Evolutionary conservation across 2,329 filamentous ascomycete genomes (phyloP).

Genomic region (Pestalotiopsis sp.): DNA sequence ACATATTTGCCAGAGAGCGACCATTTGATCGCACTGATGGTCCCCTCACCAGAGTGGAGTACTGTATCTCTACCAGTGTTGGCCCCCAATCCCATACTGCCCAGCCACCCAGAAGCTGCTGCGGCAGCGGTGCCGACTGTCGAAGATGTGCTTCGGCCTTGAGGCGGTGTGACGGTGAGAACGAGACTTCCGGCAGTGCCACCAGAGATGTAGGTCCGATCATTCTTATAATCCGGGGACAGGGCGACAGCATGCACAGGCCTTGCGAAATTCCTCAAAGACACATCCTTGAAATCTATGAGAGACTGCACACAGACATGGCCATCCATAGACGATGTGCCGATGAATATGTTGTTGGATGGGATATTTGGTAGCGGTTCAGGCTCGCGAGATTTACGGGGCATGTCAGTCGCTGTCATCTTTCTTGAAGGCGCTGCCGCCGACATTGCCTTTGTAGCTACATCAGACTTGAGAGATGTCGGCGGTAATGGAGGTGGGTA

Average conservation of each 20-base stretch:
- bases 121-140: conserved; percentile 82
- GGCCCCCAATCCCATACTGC: conserved; percentile 77
- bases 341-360: conserved; percentile 90
- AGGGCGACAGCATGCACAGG: conserved; percentile 89
- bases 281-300: conserved; percentile 84
- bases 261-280: conserved; percentile 87
- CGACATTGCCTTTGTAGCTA: conserved; percentile 34
- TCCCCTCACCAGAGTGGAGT: conserved; percentile 88
- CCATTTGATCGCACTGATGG: conserved; percentile 91
- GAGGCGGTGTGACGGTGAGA: conserved; percentile 77
- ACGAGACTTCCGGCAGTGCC: conserved; percentile 86
- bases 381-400: conserved; percentile 52
- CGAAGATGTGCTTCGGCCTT: conserved; percentile 83
- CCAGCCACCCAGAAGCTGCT: conserved; percentile 86
- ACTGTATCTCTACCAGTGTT: conserved; percentile 83
- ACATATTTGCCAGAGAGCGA: conserved; percentile 90
- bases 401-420: conserved; percentile 45
- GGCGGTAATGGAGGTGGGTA: conserved; percentile 66
- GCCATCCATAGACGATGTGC: conserved; percentile 91
- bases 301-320: conserved; percentile 91
- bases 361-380: conserved; percentile 68
- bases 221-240: conserved; percentile 92
- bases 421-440: conserved; percentile 40
- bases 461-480: conserved; percentile 42
- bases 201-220: conserved; percentile 86